Base-by-base conservation (phyloP, 2,329 filamentous ascomycete species). In the Piedraia hortae region DNA sequence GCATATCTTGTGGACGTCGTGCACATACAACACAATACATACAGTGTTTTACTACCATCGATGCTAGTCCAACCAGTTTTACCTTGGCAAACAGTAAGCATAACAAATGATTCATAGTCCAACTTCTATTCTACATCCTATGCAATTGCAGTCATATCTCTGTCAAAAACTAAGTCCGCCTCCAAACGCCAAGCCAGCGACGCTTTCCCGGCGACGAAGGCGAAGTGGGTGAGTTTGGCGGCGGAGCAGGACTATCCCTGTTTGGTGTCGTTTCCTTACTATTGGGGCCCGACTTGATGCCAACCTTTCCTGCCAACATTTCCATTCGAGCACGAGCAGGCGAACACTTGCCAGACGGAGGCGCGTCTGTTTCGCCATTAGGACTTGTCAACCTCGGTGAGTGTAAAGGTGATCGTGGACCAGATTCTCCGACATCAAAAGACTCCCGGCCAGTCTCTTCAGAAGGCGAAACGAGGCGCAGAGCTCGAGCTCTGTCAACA, bases 311-410 rank as follows among this genome's bases (percentile, higher is more conserved):
- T 14, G 48, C 50, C 15, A 54, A 44, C 18, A 47, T 42, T 34
- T 51, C 50, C 21, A 53, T 46, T 36, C 46, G 50, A 21, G 41
- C 47, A 30, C 52, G 51, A 22, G 50, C 43, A 10, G 50, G 50
- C 5, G 49, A 52, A 10, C 25, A 24, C 24, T 35, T 39, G 24
- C 18, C 26, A n/a, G n/a, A n/a, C 7, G 34, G 30, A 17, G 28
- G 34, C 23, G 32, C 31, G 16, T 20, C 20, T 7, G 22, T 6
- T 19, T 21, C 17, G 6, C 16, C 6, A 13, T 26, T 28, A 12
- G 20, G 13, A 2, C 35, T 31, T 17, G 27, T 35, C 13, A 23
- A 24, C 8, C 20, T 26, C 5, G 36, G 31, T 5, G 34, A 33
- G 5, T 26, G 24, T 10, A 25, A 18, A 14, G 31, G 34, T 12